phyloP scores from a whole-genome alignment of 192 early-diverging fungal species.

The Diversispora eburnea region DNA sequence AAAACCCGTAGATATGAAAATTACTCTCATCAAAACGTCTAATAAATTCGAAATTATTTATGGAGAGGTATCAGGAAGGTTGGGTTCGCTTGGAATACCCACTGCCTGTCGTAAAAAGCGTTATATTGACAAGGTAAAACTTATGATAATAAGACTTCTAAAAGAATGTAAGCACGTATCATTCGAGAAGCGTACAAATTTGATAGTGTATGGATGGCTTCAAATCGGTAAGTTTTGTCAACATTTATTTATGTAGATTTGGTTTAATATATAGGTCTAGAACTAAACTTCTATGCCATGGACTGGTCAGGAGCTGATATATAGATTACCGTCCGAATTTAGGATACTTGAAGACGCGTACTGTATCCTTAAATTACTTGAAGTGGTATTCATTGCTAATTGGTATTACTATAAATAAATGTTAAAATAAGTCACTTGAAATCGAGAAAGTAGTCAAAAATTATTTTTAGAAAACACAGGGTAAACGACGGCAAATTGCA shows the following conservation, averaged over 20 bases:
- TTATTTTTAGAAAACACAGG: conserved; percentile 19
- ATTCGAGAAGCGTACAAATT: neutral
- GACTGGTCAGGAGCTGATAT: neutral
- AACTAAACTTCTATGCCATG: conserved; percentile 19
- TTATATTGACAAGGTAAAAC: conserved; percentile 11
- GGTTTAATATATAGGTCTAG: neutral
- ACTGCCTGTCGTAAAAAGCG: conserved; percentile 5
- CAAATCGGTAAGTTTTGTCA: conserved; percentile 14
- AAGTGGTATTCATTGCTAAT: neutral
- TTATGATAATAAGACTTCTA: neutral
- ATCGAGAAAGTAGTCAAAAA: conserved; percentile 18
- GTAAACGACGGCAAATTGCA: conserved; percentile 14
- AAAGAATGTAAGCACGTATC: conserved; percentile 4
- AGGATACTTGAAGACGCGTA: conserved; percentile 3
- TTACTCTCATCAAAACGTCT: neutral
- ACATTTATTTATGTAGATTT: neutral
- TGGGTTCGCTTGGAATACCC: neutral
- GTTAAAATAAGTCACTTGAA: conserved; percentile 9
- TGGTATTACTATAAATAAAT: conserved; percentile 11
- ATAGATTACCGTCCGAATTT: conserved; percentile 14
- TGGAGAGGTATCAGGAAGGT: neutral
- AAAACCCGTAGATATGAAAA: conserved; percentile 17
- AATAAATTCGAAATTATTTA: conserved; percentile 23
- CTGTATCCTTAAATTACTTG: conserved; percentile 16
- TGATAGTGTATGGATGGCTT: neutral